Evolutionary conservation across 208 protist genomes (phyloP).

Genomic region (Trypanosomatidae sp.): DNA sequence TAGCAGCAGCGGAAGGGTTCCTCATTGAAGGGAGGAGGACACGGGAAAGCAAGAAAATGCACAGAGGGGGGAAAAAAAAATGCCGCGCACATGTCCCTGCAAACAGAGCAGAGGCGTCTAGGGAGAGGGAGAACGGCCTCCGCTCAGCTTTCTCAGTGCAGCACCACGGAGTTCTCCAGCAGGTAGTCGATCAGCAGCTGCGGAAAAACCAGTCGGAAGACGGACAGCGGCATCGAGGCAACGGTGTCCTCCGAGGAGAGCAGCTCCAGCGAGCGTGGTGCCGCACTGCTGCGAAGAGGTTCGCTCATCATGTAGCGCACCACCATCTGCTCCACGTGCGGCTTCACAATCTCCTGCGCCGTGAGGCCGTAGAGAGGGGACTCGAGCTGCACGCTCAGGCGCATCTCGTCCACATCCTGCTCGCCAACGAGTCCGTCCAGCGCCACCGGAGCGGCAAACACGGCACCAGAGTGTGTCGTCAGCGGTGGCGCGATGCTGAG

Average conservation of each 20-base stretch:
- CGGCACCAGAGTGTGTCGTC: conserved; percentile 23
- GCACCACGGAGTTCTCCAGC: conserved; percentile 52
- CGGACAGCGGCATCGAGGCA: conserved; percentile 66
- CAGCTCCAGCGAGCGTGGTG: background rate
- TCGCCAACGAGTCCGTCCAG: conserved; percentile 40
- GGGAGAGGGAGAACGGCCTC: background rate
- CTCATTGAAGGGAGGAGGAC: too few species aligned
- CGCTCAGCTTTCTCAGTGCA: conserved; percentile 24
- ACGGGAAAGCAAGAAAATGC: too few species aligned
- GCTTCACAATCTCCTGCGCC: conserved; percentile 35
- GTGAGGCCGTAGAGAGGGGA: conserved; percentile 14
- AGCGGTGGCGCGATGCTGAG: conserved; percentile 52
- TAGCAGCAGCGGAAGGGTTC: too few species aligned
- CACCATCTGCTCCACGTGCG: conserved; percentile 55
- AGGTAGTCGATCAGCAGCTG: conserved; percentile 83
- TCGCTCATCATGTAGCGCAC: conserved; percentile 52
- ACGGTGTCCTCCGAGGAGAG: conserved; percentile 2
- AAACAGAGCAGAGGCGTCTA: too few species aligned
- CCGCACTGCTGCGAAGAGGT: background rate
- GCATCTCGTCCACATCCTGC: conserved; percentile 50
- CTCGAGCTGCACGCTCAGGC: conserved; percentile 27
- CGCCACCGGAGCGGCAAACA: conserved; percentile 28
- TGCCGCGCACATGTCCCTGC: too few species aligned
- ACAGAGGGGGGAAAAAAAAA: too few species aligned
- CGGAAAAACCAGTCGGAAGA: conserved; percentile 72